Conservation (phyloP, 176 grass and related monocot genomes). For the Pontederia crassipes region DNA sequence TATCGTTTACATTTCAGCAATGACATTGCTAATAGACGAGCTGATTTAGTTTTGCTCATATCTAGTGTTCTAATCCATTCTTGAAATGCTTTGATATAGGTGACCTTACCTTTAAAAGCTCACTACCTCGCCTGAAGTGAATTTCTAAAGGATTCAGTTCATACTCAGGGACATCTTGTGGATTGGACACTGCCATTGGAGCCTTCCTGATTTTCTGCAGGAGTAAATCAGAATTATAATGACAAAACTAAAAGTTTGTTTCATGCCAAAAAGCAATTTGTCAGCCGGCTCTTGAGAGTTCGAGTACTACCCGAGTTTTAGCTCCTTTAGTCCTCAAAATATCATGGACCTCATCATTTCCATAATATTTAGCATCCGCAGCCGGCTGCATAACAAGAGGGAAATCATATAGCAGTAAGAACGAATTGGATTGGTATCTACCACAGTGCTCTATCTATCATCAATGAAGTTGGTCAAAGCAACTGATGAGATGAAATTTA, state of each 20-base stretch:
- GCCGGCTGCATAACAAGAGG: constrained; percentile 39
- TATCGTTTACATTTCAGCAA: no score
- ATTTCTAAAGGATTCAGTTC: constrained; percentile 84
- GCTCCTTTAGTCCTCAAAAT: constrained; percentile 78
- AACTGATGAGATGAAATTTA: no score
- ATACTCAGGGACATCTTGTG: constrained; percentile 79
- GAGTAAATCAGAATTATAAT: neutral
- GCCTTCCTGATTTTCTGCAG: constrained; percentile 65
- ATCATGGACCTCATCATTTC: constrained; percentile 65
- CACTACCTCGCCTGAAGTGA: constrained; percentile 61
- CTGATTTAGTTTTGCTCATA: no score
- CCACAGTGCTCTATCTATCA: neutral
- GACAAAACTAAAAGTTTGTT: neutral
- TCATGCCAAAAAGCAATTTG: no score
- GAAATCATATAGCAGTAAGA: neutral
- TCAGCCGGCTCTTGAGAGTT: neutral
- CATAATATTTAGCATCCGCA: constrained; percentile 73
- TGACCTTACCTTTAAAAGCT: constrained; percentile 50
- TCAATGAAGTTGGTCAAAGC: no score
- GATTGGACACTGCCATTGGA: constrained; percentile 83
- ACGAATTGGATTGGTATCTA: neutral
- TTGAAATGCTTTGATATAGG: no score
- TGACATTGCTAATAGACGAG: no score
- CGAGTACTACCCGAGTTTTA: constrained; percentile 50
- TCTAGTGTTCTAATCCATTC: no score